phyloP scores from a whole-genome alignment of 257 asterid genomes.

The Osmanthus fragrans region DNA sequence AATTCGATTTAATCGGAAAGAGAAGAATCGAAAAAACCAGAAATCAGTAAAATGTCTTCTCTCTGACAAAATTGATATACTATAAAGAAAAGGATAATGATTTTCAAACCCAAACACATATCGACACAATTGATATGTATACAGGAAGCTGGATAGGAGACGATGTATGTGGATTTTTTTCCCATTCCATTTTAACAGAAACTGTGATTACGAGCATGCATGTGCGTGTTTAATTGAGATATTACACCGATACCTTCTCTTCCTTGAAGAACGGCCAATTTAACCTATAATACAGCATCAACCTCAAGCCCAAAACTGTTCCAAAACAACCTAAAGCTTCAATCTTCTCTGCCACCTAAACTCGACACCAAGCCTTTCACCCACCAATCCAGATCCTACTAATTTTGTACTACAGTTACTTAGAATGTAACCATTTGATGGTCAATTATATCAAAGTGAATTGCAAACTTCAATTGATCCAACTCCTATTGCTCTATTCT shows the following conservation, averaged over 20 bases:
- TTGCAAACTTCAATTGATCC: not conserved
- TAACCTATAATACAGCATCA: not conserved
- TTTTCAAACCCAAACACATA: not conserved
- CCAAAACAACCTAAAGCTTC: not conserved
- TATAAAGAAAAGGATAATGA: not conserved
- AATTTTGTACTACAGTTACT: not conserved
- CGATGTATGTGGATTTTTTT: not conserved
- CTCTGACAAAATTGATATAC: slow-evolving; percentile 1
- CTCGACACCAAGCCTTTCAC: not conserved
- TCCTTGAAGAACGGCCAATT: not conserved
- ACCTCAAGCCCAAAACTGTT: not conserved
- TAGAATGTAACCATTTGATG: not conserved
- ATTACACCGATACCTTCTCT: not conserved
- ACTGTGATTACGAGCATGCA: not conserved
- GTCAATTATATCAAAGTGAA: not conserved
- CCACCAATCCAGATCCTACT: not conserved
- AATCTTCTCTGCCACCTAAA: not conserved
- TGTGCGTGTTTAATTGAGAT: not conserved
- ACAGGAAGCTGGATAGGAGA: slow-evolving; percentile 1
- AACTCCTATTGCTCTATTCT: not conserved
- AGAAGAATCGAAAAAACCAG: slow-evolving; percentile 8
- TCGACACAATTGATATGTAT: not conserved
- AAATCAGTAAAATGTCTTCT: slow-evolving; percentile 6
- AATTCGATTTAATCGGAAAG: slow-evolving; percentile 14
- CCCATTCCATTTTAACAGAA: not conserved